phyloP scores from a whole-genome alignment of 306 rosid genomes.

The Clitoria ternatea region DNA sequence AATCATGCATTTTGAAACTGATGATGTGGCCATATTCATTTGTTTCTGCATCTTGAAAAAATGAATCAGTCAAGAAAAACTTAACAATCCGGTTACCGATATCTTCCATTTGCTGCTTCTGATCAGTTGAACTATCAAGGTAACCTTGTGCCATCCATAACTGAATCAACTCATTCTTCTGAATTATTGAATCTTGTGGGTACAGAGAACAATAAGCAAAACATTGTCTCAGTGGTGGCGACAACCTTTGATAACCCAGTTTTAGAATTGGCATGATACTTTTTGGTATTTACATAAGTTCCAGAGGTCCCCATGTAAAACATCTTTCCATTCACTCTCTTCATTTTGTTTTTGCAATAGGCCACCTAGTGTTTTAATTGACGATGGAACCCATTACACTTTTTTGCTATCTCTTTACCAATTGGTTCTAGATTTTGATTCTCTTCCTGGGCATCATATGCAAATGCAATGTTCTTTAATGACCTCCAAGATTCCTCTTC shows the following conservation, averaged over 20 bases:
- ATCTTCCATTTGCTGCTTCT: too few species aligned
- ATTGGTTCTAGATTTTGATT: background rate
- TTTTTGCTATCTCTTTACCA: slow-evolving; percentile 5
- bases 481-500: too few species aligned
- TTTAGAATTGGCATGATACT: background rate
- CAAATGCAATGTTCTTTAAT: too few species aligned
- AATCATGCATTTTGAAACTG: background rate
- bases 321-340: slow-evolving; percentile 11
- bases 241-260: background rate
- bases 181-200: background rate
- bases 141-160: too few species aligned
- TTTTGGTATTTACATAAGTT: background rate
- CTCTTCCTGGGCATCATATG: too few species aligned
- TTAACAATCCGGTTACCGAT: too few species aligned
- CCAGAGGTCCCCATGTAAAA: background rate
- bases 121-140: too few species aligned
- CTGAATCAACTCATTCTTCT: slow-evolving; percentile 16
- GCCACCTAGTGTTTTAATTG: slow-evolving; percentile 4
- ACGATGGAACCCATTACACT: too few species aligned
- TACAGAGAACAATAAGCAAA: slow-evolving; percentile 4
- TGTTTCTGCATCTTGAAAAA: too few species aligned
- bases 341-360: background rate
- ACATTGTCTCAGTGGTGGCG: background rate
- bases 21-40: background rate
- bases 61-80: too few species aligned